Base-by-base conservation (phyloP, 331 rosid species). In the Pyracantha coccinea region DNA sequence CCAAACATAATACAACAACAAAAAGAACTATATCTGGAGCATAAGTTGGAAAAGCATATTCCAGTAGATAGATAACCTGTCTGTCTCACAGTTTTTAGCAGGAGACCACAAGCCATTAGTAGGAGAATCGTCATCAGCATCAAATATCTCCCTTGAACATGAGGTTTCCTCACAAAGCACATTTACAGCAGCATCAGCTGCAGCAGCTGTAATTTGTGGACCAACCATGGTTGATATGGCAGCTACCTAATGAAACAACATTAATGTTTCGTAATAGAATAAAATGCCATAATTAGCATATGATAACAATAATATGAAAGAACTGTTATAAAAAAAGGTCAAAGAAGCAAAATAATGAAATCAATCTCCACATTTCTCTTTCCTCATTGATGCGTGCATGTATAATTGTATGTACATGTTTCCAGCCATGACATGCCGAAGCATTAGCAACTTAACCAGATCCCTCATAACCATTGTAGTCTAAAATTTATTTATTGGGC, bases 131-230 rank as follows among this genome's bases (percentile, higher is more conserved):
- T 83, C 89, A 67, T 86, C 91, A 73, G 77, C 85, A 55, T 84
- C 87, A 80, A 94, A 88, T 81, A 90, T 86, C 68, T 90, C 99
- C 86, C 84, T 83, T 41, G 97, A 85, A 78, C 80, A 87, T 69
- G 65, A 75, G 78, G 82, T 84, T 76, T 94, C 97, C 45, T 90
- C 92, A 84, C 97, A 89, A 54, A 94, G 86, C 35, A 90, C 88
- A 65, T 79, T 72, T 73, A 89, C 75, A 32, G 97, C 88, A 76
- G 97, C 99, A 77, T 83, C 88, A 62, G 99, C 97, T 52, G 96
- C 97, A 15, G 94, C 93, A 72, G 89, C 92, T 27, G 96, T 70
- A 63, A 92, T 84, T 68, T 84, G 89, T 70, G 97, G 96, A 67
- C 89, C 93, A 64, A 90, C 97, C 89, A 85, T 83, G 62, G 85